Conservation (phyloP, 108 stramenopile genomes). For the Nitzschia sp. region DNA sequence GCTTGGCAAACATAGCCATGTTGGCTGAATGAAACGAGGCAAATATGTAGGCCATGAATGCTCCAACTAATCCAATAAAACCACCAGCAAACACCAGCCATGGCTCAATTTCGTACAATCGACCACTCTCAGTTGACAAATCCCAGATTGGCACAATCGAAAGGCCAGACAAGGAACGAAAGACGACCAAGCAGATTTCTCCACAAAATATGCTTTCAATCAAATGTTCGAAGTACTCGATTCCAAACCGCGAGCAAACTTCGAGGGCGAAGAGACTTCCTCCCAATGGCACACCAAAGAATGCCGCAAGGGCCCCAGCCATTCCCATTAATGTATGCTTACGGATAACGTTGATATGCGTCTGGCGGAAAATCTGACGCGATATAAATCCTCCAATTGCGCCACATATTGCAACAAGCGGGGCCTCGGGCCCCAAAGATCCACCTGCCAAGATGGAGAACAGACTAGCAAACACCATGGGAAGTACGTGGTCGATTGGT, state of each 20-base stretch:
- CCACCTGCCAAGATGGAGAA: slow-evolving; percentile 67
- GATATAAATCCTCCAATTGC: slow-evolving; percentile 63
- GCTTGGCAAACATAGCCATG: slow-evolving; percentile 41
- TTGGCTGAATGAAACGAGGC: slow-evolving; percentile 52
- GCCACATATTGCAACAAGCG: slow-evolving; percentile 50
- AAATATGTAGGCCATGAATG: slow-evolving; percentile 50
- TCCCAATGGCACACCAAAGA: slow-evolving; percentile 67
- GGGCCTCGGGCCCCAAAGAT: slow-evolving; percentile 48
- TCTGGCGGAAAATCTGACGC: slow-evolving; percentile 47
- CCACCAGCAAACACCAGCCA: slow-evolving; percentile 40
- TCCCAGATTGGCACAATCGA: slow-evolving; percentile 61
- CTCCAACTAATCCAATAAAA: slow-evolving; percentile 58
- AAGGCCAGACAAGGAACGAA: slow-evolving; percentile 49
- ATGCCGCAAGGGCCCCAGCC: slow-evolving; percentile 67
- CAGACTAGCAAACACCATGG: slow-evolving; percentile 63
- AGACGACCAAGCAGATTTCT: slow-evolving; percentile 56
- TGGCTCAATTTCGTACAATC: slow-evolving; percentile 34
- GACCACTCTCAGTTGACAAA: not conserved
- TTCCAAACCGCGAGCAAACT: slow-evolving; percentile 61
- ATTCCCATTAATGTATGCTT: slow-evolving; percentile 78
- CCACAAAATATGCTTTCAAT: slow-evolving; percentile 64
- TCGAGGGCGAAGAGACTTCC: slow-evolving; percentile 65
- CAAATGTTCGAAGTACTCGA: slow-evolving; percentile 75
- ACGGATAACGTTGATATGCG: slow-evolving; percentile 46
- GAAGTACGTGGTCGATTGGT: slow-evolving; percentile 60